A percentile compares a stretch with the other conserved stretches of the same genome.
Conservation (phyloP, 441 rosid genomes). For the Viola pubescens region DNA sequence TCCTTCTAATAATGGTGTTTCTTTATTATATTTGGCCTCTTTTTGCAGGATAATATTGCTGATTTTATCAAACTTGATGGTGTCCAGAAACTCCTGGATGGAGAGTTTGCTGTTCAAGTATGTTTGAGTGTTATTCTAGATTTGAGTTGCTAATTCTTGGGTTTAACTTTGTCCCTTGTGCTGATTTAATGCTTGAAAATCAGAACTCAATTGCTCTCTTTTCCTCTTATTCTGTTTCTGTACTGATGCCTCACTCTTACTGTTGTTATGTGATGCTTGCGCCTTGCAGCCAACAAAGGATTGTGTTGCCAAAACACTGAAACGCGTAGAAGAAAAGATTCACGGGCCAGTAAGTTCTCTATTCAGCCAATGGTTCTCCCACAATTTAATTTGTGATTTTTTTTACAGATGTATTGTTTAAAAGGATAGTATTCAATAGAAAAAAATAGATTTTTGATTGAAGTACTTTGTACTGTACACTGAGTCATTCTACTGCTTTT, state of each 20-base stretch:
- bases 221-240: background rate
- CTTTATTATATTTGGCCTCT: conserved; percentile 9
- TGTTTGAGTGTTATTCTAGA: conserved; percentile 12
- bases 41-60: conserved; percentile 73
- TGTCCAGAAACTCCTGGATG: conserved; percentile 84
- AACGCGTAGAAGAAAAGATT: conserved; percentile 91
- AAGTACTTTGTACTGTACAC: background rate
- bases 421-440: too few relatives aligned
- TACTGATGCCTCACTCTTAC: background rate
- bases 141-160: background rate
- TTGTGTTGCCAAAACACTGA: conserved; percentile 82
- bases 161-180: background rate
- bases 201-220: background rate
- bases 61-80: conserved; percentile 87
- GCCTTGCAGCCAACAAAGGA: conserved; percentile 77
- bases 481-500: conserved; percentile 15
- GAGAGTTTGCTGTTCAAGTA: conserved; percentile 89
- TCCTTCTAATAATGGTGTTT: background rate
- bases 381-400: conserved; percentile 1
- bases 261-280: conserved; percentile 5
- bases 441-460: too few relatives aligned
- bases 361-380: background rate
- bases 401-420: background rate
- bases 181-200: background rate
- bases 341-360: conserved; percentile 70